Base-by-base conservation (phyloP, 1,284 basidiomycete genomes). In the Malassezia nana region DNA sequence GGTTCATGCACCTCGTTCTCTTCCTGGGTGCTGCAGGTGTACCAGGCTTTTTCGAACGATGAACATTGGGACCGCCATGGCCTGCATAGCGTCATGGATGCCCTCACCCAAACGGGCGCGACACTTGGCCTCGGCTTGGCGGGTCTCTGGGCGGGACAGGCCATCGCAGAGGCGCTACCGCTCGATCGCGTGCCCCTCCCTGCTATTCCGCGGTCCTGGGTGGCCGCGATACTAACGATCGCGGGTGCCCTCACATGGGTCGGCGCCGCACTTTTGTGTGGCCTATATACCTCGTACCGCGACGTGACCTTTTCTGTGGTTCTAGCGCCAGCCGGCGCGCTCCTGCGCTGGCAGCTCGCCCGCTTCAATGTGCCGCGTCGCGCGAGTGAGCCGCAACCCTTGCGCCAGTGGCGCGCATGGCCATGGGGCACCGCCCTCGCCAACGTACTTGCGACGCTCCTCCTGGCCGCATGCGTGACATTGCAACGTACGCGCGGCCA, bases 1-100 rank as follows among this genome's bases (percentile, higher is more conserved):
- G 94, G 92, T 1, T 92, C 88, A 4, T 77, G 95, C 62, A 99
- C 94, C 4, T 96, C 91, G 0, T 98, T 96, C 76, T 94, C 90
- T 4, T 81, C 84, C 15, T 98, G 94, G 92, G 89, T 95, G 75
- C 71, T 89, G 7, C 86, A 89, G 59, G 77, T 89, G 1, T 98
- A 92, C 69, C 76, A 81, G 46, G 85, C 89, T 0, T 98, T 90
- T 81, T 80, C 86, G 0, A 87, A 96, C 72, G 76, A 80, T 15
- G 75, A 77, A 13, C 75, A 79, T 12, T 81, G 78, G 49, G 68
- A 79, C 55, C 81, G 87, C 43, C 77, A 80, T 50, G 85, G 88
- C 49, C 78, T 96, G 35, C 79, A 83, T 64, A 83, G 88, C 72
- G 92, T 68, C 9, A 65, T 73, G 66, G 69, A 72, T 30, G 70